These are phyloP conservation scores for Aspergillus unguis DNA, from an alignment of 2,329 filamentous ascomycete species.

Conservation along the genomic window DNA sequence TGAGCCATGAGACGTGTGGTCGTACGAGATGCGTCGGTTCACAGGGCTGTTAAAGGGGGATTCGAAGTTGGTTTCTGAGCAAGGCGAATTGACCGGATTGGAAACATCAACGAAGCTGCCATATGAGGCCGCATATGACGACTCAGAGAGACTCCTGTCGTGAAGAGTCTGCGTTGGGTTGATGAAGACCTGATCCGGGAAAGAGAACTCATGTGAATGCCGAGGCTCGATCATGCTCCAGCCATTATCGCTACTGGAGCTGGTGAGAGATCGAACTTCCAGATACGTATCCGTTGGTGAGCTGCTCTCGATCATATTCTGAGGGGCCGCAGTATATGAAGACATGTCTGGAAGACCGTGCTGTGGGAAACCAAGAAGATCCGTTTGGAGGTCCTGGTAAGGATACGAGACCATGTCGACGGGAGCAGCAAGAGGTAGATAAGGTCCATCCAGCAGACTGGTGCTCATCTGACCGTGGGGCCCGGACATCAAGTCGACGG, in stretches of 20 bases:
- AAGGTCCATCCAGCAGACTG: conserved; percentile 61
- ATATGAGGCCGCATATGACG: conserved; percentile 70
- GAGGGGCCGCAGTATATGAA: conserved; percentile 35
- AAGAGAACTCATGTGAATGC: conserved; percentile 66
- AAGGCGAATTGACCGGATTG: conserved; percentile 76
- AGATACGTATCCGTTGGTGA: conserved; percentile 78
- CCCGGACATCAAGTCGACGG: conserved; percentile 56
- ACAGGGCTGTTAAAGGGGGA: conserved; percentile 42
- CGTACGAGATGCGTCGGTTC: conserved; percentile 41
- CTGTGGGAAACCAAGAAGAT: conserved; percentile 56
- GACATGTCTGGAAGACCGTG: conserved; percentile 49
- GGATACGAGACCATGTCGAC: conserved; percentile 66
- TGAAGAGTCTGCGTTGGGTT: conserved; percentile 90
- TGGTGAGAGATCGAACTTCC: conserved; percentile 77
- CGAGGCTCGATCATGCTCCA: conserved; percentile 80
- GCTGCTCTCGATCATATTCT: conserved; percentile 49
- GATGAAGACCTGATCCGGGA: conserved; percentile 69
- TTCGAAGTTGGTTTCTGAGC: conserved; percentile 71
- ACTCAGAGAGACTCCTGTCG: conserved; percentile 80
- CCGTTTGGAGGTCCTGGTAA: conserved; percentile 75
- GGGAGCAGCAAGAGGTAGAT: conserved; percentile 52
- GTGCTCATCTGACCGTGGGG: conserved; percentile 62
- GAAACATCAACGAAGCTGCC: conserved; percentile 81
- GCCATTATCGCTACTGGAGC: conserved; percentile 78
- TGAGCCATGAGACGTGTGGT: conserved; percentile 43